Base-by-base conservation (phyloP, 2,329 filamentous ascomycete species). In the Fusarium sambucinum region DNA sequence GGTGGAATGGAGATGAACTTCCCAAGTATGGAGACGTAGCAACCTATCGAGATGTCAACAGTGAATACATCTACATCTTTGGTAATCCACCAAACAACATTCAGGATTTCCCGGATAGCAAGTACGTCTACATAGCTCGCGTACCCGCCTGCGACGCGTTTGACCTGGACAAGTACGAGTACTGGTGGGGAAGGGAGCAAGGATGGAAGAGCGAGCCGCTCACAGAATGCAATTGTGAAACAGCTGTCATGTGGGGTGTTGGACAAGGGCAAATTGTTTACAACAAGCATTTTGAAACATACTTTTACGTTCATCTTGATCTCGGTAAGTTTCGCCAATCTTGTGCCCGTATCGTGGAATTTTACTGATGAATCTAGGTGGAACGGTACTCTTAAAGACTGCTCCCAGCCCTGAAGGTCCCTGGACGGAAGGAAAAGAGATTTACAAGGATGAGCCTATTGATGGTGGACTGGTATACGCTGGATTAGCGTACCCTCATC, bases 191-290 rank as follows among this genome's bases (percentile, higher is more conserved):
- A 0, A 71, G 72, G 4, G 62, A 74, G 14, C 68, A 74, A 19
- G 78, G 80, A 3, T 82, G 80, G 80, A 80, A 74, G 63, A 57
- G 53, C 0, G 72, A 76, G 17, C 66, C 75, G 4, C 58, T 81
- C 27, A 75, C 67, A 0, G 63, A 60, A 29, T 80, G 80, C 33
- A 74, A 69, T 1, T 57, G 74, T 1, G 76, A 80, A 63, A 81
- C 78, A 12, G 79, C 80, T 3, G 77, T 79, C 0, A 74, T 79
- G 74, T 80, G 77, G 77, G 76, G 74, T 9, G 73, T 72, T 13
- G 79, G 79, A 0, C 79, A 81, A 59, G 80, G 79, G 0, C 78
- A 80, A 61, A 68, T 82, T 25, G 73, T 78, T 6, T 81, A 78
- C 59, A 81, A 73, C 59, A 65, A 73, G 8, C 73, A 75, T 23